Percentiles rank a stretch among this genome's conserved stretches.
These are phyloP conservation scores for Mycena crocata DNA, from an alignment of 768 basidiomycete genomes.

Conservation along the genomic window DNA sequence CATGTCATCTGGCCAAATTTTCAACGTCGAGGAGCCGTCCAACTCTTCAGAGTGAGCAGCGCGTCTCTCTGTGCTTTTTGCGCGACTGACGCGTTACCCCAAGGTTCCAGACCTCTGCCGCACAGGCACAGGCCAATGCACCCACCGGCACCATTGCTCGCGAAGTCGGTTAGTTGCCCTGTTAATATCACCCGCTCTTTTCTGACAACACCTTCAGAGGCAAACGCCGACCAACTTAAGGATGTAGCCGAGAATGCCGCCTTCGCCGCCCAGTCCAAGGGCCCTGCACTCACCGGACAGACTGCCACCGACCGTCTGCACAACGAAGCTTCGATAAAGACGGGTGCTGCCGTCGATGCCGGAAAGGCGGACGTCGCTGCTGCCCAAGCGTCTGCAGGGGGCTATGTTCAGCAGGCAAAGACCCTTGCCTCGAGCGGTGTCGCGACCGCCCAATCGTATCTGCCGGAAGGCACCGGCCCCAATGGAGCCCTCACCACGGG, in stretches of 20 bases:
- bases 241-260: slow-evolving; percentile 65
- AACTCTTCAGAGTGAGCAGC: slow-evolving; percentile 47
- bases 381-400: slow-evolving; percentile 56
- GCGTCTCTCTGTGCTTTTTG: background rate
- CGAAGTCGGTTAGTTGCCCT: slow-evolving; percentile 48
- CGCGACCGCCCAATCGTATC: slow-evolving; percentile 50
- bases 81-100: background rate
- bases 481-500: slow-evolving; percentile 31
- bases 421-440: slow-evolving; percentile 55
- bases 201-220: slow-evolving; percentile 31
- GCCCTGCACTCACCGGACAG: slow-evolving; percentile 43
- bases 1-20: slow-evolving; percentile 51
- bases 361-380: slow-evolving; percentile 63
- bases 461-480: slow-evolving; percentile 32
- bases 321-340: slow-evolving; percentile 51
- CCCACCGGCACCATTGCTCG: slow-evolving; percentile 52
- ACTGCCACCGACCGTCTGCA: slow-evolving; percentile 52
- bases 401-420: slow-evolving; percentile 69
- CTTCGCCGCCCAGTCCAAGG: slow-evolving; percentile 57
- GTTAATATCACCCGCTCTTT: background rate
- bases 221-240: slow-evolving; percentile 57
- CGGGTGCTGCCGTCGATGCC: slow-evolving; percentile 65
- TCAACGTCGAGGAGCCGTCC: slow-evolving; percentile 51
- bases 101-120: slow-evolving; percentile 66
- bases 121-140: slow-evolving; percentile 61